A percentile compares a stretch with the other conserved stretches of the same genome.
Evolutionary conservation across 2,329 filamentous ascomycete genomes (phyloP).

Genomic region (Curvularia sp.): DNA sequence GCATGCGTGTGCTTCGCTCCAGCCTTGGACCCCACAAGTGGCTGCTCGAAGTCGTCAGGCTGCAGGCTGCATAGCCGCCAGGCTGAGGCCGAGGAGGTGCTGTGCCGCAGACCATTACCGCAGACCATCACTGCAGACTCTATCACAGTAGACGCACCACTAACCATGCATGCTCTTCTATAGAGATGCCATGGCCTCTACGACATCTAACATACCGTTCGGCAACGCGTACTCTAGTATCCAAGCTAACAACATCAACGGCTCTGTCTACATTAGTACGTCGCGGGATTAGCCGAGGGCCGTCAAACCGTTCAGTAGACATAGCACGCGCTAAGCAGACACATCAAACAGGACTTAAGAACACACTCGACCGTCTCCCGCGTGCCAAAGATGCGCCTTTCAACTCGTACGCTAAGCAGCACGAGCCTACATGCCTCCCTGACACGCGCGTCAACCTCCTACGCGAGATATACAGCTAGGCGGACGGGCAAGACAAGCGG

Average conservation of each 20-base stretch:
- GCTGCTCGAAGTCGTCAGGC: too few species aligned
- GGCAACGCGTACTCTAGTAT: not conserved
- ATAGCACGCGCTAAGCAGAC: conserved; percentile 6
- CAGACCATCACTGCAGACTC: not conserved
- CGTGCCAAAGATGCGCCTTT: conserved; percentile 26
- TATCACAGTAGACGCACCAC: not conserved
- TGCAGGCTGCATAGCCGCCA: too few species aligned
- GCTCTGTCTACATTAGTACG: conserved; percentile 1
- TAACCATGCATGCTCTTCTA: not conserved
- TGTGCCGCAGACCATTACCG: too few species aligned
- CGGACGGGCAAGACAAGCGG: conserved; percentile 17
- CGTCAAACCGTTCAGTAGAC: too few species aligned
- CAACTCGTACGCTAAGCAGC: conserved; percentile 30
- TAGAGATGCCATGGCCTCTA: not conserved
- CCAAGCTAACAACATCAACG: conserved; percentile 2
- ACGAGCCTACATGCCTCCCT: conserved; percentile 31
- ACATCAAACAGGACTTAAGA: conserved; percentile 2
- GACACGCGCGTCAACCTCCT: conserved; percentile 36
- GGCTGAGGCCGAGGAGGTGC: too few species aligned
- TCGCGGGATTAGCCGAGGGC: not conserved
- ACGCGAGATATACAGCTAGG: conserved; percentile 32
- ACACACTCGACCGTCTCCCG: conserved; percentile 6
- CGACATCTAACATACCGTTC: conserved; percentile 6
- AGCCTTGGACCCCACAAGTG: not conserved
- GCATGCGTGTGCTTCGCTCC: not conserved